Base-by-base conservation (phyloP, 1,139 yeast species). In the Blastobotrys persicus region DNA sequence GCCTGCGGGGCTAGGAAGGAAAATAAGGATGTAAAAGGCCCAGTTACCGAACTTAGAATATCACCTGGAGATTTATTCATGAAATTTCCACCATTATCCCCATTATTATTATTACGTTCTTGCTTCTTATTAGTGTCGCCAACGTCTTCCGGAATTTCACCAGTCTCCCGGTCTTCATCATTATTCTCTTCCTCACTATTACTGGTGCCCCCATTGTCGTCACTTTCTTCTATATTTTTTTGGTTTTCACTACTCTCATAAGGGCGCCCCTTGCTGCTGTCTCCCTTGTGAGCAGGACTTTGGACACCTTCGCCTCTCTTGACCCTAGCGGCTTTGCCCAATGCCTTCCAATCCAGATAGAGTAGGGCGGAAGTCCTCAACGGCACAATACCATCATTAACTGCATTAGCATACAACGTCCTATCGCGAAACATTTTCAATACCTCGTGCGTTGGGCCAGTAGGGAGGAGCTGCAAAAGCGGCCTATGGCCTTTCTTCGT, bases 351-450 rank as follows among this genome's bases (percentile, higher is more conserved):
- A 65, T 77, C 96, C 14, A 92, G 67, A 61, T 82, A 92, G 23
- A 91, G 69, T 49, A 92, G 69, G 0, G 96, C 85, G 0, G 96
- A 81, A 0, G 98, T 89, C 49, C 97, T 73, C 53, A 92, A 71
- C 0, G 98, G 98, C 0, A 92, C 98, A 49, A 92, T 89, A 0
- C 98, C 98, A 65, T 88, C 96, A 62, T 86, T 81, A n/a, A 83
- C 73, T 1, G 84, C 81, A 61, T 87, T 87, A 1, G 94, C 91
- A 61, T 88, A 85, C 0, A 85, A 73, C 0, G 94, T 86, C 56
- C 98, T 73, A 50, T 85, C 74, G 45, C 71, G 70, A 64, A 92
- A 92, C 56, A 68, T 69, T 50, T 77, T 75, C 49, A 92, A 71
- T 1, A 85, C 77, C 34, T 70, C 74, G 59, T 86, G 88, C 0